Base-by-base conservation (phyloP, 768 basidiomycete species). In the Collybiopsis confluens region DNA sequence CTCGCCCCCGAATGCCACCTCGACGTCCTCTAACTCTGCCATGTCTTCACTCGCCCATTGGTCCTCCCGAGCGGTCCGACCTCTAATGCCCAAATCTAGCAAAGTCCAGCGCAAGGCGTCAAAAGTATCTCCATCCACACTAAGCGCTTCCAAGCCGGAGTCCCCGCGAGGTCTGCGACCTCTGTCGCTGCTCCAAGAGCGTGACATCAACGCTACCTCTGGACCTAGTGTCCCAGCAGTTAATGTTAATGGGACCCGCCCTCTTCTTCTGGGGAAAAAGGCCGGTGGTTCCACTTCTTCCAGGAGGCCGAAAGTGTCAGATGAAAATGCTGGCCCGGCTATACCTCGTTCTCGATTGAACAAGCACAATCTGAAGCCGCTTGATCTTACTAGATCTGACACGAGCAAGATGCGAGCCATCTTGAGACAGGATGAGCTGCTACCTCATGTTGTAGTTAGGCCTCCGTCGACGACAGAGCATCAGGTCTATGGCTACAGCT, bases 131-230 rank as follows among this genome's bases (percentile, higher is more conserved):
- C 61, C 68, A 23, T 58, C 64, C 27, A 54, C 65, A n/a, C 27
- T 13, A 15, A 60, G 67, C 23, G 48, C 59, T 57, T 55, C 61
- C 46, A 78, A 75, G 59, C 53, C 67, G 54, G 70, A 66, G 51
- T 70, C 73, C 45, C 73, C 77, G 20, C 68, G 70, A 33, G 80
- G 80, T 51, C 71, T 87, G 57, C 84, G 85, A 55, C 77, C 76
- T 55, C 78, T 87, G 50, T 75, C 82, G 20, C 80, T 88, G 52
- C 72, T 88, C 62, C 77, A 81, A 67, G 80, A 84, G 59, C 80
- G 80, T 59, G 75, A 77, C 62, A 62, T 67, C 24, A 78, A 78
- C 54, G 62, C 63, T 52, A 65, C 62, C 54, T 51, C 60, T 16
- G 59, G 53, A 56, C 56, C 60, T 15, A 56, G 63, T 26, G 59